phyloP scores from a whole-genome alignment of 768 basidiomycete species.

The Mycena metata region DNA sequence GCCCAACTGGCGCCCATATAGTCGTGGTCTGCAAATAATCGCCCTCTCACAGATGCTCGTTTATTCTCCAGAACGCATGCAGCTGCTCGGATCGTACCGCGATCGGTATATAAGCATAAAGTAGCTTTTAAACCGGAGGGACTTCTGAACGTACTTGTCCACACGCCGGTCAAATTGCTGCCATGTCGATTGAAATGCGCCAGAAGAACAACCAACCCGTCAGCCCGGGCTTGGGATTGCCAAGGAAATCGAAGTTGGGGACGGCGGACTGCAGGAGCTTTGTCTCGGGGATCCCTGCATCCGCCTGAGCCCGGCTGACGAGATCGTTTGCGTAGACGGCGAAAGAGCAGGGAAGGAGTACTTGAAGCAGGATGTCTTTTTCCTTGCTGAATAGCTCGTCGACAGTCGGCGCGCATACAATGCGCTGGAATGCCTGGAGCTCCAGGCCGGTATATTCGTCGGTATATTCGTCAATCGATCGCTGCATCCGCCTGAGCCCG shows the following conservation, averaged over 20 bases:
- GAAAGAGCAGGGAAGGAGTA: conserved; percentile 25
- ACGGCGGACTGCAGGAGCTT: conserved; percentile 3
- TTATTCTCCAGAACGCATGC: conserved; percentile 13
- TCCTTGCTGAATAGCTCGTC: background rate
- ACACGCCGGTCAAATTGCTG: conserved; percentile 18
- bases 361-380: conserved; percentile 14
- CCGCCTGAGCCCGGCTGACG: conserved; percentile 13
- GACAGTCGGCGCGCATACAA: conserved; percentile 8
- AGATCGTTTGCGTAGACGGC: conserved; percentile 21
- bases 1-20: too few relatives aligned
- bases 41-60: conserved; percentile 3
- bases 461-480: too few relatives aligned
- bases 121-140: too few relatives aligned
- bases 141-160: conserved; percentile 15
- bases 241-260: background rate
- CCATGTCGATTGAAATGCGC: conserved; percentile 18
- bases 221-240: background rate
- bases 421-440: background rate
- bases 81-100: conserved; percentile 7
- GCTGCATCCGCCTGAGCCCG: too few relatives aligned
- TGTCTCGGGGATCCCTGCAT: conserved; percentile 11
- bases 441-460: background rate
- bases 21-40: too few relatives aligned
- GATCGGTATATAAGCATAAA: background rate
- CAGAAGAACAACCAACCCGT: conserved; percentile 27